Conservation (phyloP, 2,329 filamentous ascomycete species). For the Tolypocladium tundrense region DNA sequence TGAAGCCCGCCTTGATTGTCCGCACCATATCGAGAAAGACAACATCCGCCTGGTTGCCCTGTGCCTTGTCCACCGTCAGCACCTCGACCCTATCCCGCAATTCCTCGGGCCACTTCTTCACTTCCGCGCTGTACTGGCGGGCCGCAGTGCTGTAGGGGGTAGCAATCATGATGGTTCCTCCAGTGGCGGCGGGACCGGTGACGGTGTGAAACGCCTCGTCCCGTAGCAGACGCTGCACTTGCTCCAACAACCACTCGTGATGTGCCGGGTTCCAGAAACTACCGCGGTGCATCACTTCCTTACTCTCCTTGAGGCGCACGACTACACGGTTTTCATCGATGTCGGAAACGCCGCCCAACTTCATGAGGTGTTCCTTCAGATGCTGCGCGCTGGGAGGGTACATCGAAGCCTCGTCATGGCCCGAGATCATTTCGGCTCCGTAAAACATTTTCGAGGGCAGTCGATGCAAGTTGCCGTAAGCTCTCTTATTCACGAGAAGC, state of each 20-base stretch:
- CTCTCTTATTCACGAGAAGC: slow-evolving; percentile 26
- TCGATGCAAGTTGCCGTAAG: slow-evolving; percentile 26
- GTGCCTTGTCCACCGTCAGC: slow-evolving; percentile 33
- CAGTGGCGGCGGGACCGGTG: slow-evolving; percentile 10
- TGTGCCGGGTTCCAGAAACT: slow-evolving; percentile 32
- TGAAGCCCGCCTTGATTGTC: slow-evolving; percentile 25
- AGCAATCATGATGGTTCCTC: slow-evolving; percentile 29
- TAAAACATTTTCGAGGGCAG: slow-evolving; percentile 34
- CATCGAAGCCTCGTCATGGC: slow-evolving; percentile 7
- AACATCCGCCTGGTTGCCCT: slow-evolving; percentile 37
- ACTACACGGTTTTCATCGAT: slow-evolving; percentile 26
- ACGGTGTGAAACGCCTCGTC: slow-evolving; percentile 21
- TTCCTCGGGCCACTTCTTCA: slow-evolving; percentile 15
- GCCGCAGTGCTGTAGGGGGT: slow-evolving; percentile 31
- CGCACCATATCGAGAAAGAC: slow-evolving; percentile 37
- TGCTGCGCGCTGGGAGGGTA: slow-evolving; percentile 18
- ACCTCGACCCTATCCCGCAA: slow-evolving; percentile 24
- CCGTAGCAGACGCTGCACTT: slow-evolving; percentile 19
- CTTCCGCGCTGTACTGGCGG: slow-evolving; percentile 21
- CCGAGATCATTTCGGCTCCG: slow-evolving; percentile 24
- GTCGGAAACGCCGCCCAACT: slow-evolving; percentile 7
- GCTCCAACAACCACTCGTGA: slow-evolving; percentile 23
- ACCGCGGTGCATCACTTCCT: slow-evolving; percentile 15
- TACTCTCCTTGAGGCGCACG: slow-evolving; percentile 16
- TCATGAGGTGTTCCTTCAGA: slow-evolving; percentile 19